Base-by-base conservation (phyloP, 192 early-diverging fungal species). In the Mortierella hygrophila region DNA sequence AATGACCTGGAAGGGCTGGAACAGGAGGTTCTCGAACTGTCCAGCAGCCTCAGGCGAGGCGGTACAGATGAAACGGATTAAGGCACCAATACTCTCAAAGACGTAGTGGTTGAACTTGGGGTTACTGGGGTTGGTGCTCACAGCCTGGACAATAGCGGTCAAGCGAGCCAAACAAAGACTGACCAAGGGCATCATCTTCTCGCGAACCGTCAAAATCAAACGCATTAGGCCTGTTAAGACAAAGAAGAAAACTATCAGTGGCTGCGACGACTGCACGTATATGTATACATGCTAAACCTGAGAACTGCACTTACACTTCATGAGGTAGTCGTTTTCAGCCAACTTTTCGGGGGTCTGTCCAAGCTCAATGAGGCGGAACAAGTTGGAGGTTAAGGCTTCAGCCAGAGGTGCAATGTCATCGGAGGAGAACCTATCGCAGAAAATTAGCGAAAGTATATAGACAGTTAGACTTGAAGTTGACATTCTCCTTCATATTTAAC, bases 71-170 rank as follows among this genome's bases (percentile, higher is more conserved):
- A 96, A 97, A 78, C 97, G 89, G 77, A 97, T 96, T 82, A 99
- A 87, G 35, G 96, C 94, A 21, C 94, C 97, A 74, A 99, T 90
- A 29, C 96, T 92, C 88, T 99, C 99, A 87, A 99, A 99, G 68
- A 96, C 88, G 89, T 94, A 99, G 89, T 99, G 98, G 88, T 96
- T 99, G 94, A 99, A 99, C 49, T 93, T 94, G 1, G 99, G 98
- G 88, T 99, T 99, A 88, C 95, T 96, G 42, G 99, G 99, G 87
- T 99, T 99, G 82, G 94, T 93, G 89, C 95, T 95, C 13, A 99
- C 95, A 70, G 94, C 91, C 21, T 90, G 90, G 78, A 99, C 91
- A 70, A 99, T 96, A 29, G 87, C 89, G 1, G 94, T 97, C 81
- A 99, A 86, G 65, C 95, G 92, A 49, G 57, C 89, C 82, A 98